phyloP scores from a whole-genome alignment of 75 land plant species.

The Pinus tabuliformis region DNA sequence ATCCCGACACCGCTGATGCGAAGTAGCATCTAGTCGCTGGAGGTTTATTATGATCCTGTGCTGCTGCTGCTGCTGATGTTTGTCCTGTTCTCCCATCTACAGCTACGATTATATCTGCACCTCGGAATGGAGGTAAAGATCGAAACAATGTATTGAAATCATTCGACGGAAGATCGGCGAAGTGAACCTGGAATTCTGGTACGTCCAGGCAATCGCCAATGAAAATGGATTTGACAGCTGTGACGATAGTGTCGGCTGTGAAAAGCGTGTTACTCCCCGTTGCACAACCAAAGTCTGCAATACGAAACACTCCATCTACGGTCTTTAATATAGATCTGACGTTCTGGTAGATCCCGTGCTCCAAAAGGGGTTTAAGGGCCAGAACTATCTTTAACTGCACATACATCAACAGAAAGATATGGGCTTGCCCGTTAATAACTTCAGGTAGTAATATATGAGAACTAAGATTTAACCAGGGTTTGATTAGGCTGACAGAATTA shows the following conservation, averaged over 20 bases:
- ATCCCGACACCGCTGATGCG: not conserved
- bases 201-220: not conserved
- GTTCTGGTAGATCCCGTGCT: constrained; percentile 5
- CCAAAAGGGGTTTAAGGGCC: constrained; percentile 2
- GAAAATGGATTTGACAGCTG: not conserved
- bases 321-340: not conserved
- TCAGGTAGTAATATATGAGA: not conserved
- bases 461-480: too few species aligned
- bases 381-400: constrained; percentile 7
- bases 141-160: too few species aligned
- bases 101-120: too few species aligned
- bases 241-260: not conserved
- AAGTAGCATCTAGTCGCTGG: not conserved
- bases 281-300: constrained; percentile 24
- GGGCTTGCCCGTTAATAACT: too few species aligned
- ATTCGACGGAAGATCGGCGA: not conserved
- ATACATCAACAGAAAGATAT: too few species aligned
- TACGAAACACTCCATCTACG: not conserved
- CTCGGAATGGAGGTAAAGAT: not conserved
- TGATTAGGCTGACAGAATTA: too few species aligned
- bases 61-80: not conserved
- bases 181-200: not conserved
- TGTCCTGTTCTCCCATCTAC: not conserved
- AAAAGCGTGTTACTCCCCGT: not conserved
- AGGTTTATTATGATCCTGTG: too few species aligned